Evolutionary conservation across 805 yeast genomes (phyloP), one percentile per base, ranked within the genome.

Genomic region (Candida nemodendra): DNA sequence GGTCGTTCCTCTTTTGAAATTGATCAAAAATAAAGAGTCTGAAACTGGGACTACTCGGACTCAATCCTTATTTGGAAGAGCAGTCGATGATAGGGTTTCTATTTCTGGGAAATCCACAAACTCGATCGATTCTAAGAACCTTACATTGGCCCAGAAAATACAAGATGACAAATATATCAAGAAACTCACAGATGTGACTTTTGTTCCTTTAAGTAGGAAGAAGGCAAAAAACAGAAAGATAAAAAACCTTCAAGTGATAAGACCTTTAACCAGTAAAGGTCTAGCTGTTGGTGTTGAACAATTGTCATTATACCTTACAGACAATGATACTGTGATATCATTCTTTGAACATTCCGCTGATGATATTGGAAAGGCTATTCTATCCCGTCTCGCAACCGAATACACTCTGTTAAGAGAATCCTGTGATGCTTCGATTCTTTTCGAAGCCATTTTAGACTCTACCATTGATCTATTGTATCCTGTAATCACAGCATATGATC

Each of bases 321-420:
- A 62, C 5, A 64, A 69, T 32, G 64, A 69, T 30, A 68, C 78
- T 0, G 72, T 78, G 9, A 65, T 78, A 4, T 67, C 82, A 0
- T 74, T 78, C 45, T 78, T 78, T 51, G 84, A 78, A 50, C 71
- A 74, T 42, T 67, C 77, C 4, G 79, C 78, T 4, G 66, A 68
- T 30, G 77, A 73, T 32, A 66, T 78, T 17, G 78, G 72, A 38
- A 60, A 61, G 24, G 81, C 83, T 1, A 66, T 78, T 9, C 56
- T 77, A 18, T 56, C 72, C 2, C 63, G 83, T 18, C 59, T 78
- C 23, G 52, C 66, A 26, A 56, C 74, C 1, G 66, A 62, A 4
- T 64, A 68, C 24, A 74, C 83, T 0, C 57, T 76, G 25, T 48
- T 78, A 18, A 56, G 81, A 35, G 72, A 71, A 23, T 66, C 78